Percentiles rank a stretch among this genome's conserved stretches.
Evolutionary conservation across 306 rosid species (phyloP).

Genomic region (Hippophae tibetana): DNA sequence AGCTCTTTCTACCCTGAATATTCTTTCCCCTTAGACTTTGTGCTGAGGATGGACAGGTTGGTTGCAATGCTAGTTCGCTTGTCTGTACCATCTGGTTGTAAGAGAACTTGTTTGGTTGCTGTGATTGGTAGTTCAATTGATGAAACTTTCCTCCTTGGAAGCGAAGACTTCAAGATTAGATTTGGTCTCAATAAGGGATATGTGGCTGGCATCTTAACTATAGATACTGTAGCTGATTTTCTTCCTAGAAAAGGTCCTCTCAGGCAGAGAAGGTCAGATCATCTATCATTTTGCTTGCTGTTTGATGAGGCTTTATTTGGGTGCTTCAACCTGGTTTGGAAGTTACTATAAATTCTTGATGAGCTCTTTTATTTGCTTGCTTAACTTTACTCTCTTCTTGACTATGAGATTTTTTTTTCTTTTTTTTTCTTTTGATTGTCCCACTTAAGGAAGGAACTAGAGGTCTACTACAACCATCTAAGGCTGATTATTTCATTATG

Average conservation of each 20-base stretch:
- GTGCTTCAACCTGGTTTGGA: background rate
- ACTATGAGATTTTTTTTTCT: background rate
- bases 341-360: background rate
- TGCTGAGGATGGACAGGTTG: slow-evolving; percentile 78
- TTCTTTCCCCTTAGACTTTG: slow-evolving; percentile 76
- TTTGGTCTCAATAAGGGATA: slow-evolving; percentile 75
- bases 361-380: background rate
- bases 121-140: slow-evolving; percentile 51
- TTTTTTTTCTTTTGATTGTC: too few species aligned
- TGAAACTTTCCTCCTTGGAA: slow-evolving; percentile 52
- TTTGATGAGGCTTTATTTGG: background rate
- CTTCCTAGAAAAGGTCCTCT: slow-evolving; percentile 78
- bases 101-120: slow-evolving; percentile 80
- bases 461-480: too few species aligned
- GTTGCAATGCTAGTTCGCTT: slow-evolving; percentile 79
- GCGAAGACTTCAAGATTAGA: slow-evolving; percentile 63
- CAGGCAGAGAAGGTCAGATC: slow-evolving; percentile 67
- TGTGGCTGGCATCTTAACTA: slow-evolving; percentile 85
- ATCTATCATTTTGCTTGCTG: slow-evolving; percentile 6
- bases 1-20: slow-evolving; percentile 93
- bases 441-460: too few species aligned
- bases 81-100: slow-evolving; percentile 71
- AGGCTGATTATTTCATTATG: too few species aligned
- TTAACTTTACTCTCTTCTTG: background rate
- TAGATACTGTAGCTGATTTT: slow-evolving; percentile 93